Evolutionary conservation across 257 asterid genomes (phyloP).

Genomic region (Orobanche coerulescens): DNA sequence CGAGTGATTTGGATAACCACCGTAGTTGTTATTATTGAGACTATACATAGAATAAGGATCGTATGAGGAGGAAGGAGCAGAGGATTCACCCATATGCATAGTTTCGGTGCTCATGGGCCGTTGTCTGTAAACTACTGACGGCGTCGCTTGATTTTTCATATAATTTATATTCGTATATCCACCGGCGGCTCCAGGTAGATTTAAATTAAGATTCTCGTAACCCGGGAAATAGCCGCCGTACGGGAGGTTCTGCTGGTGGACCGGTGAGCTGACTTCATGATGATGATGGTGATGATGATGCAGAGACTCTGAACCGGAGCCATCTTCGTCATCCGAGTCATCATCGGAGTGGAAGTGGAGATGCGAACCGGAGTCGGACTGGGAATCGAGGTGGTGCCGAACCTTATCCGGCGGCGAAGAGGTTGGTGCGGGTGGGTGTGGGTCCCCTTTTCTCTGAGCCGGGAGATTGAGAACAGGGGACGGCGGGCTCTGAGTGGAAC

Average conservation of each 20-base stretch:
- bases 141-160: slow-evolving; percentile 68
- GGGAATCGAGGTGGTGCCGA: slow-evolving; percentile 39
- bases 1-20: slow-evolving; percentile 28
- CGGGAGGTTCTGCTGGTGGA: slow-evolving; percentile 26
- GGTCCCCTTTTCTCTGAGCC: slow-evolving; percentile 42
- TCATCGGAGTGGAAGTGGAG: slow-evolving; percentile 62
- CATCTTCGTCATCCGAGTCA: slow-evolving; percentile 43
- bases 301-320: slow-evolving; percentile 42
- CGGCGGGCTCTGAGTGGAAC: slow-evolving; percentile 21
- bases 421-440: slow-evolving; percentile 32
- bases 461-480: slow-evolving; percentile 69
- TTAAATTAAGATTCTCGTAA: slow-evolving; percentile 32
- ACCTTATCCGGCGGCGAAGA: slow-evolving; percentile 29
- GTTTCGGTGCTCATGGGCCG: slow-evolving; percentile 66
- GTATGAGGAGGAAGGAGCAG: slow-evolving; percentile 39
- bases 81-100: slow-evolving; percentile 62
- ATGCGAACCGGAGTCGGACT: slow-evolving; percentile 79
- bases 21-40: slow-evolving; percentile 9
- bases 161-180: slow-evolving; percentile 56
- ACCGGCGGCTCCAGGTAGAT: slow-evolving; percentile 30
- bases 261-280: slow-evolving; percentile 29
- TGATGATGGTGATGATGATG: slow-evolving; percentile 25
- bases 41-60: slow-evolving; percentile 27
- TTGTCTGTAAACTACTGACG: slow-evolving; percentile 60
- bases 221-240: slow-evolving; percentile 37